Percentiles rank a stretch among this genome's conserved stretches.
phyloP scores from a whole-genome alignment of 129 eudicot genomes.

The sunflower (Helianthus annuus) region DNA sequence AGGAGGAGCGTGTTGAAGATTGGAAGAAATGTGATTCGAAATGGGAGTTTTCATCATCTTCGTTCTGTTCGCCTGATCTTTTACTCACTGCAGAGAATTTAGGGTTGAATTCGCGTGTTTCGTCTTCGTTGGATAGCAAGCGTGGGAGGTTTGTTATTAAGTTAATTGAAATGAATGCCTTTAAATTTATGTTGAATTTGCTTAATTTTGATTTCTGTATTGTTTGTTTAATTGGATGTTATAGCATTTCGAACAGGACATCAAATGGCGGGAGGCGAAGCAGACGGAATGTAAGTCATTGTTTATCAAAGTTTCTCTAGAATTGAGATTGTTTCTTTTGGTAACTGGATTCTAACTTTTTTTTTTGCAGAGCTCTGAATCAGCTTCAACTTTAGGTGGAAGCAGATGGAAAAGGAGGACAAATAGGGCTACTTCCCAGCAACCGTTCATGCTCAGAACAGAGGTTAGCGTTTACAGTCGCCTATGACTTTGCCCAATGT shows the following conservation, averaged over 20 bases:
- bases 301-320: neutral
- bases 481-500: neutral
- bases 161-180: neutral
- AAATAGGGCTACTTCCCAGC: constrained; percentile 57
- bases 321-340: constrained; percentile 9
- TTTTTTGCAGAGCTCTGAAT: constrained; percentile 66
- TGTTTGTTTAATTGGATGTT: constrained; percentile 17
- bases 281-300: constrained; percentile 70
- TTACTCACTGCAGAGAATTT: constrained; percentile 76
- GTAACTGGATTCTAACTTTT: neutral
- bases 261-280: constrained; percentile 64
- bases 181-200: neutral
- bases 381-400: constrained; percentile 55
- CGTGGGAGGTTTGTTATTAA: constrained; percentile 62
- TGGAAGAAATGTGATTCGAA: constrained; percentile 27
- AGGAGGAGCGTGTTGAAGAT: constrained; percentile 15
- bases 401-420: constrained; percentile 63
- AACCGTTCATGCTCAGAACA: constrained; percentile 84
- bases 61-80: constrained; percentile 62
- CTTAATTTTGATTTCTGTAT: constrained; percentile 20
- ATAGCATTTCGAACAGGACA: constrained; percentile 46
- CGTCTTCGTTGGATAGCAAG: constrained; percentile 67
- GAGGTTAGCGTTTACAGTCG: constrained; percentile 58
- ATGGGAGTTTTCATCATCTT: constrained; percentile 57
- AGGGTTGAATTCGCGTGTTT: constrained; percentile 57